Conservation (phyloP, 805 yeast genomes). For the Blastobotrys chiropterorum region DNA sequence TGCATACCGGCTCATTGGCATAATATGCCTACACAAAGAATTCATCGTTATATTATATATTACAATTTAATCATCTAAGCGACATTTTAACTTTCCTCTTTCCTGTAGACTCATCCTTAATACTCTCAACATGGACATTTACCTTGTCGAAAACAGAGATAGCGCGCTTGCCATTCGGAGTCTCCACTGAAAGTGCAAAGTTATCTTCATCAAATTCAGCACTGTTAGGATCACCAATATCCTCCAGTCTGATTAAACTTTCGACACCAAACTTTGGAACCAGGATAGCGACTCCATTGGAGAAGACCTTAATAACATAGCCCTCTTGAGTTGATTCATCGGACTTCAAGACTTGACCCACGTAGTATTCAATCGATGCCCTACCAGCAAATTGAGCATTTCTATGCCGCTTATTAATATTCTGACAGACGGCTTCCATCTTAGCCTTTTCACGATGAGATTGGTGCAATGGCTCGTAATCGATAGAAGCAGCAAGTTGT, state of each 20-base stretch:
- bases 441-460: conserved; percentile 82
- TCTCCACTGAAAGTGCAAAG: conserved; percentile 57
- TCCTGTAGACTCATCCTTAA: conserved; percentile 80
- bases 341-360: conserved; percentile 93
- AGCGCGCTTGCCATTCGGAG: too few relatives aligned
- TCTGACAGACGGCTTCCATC: conserved; percentile 82
- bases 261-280: conserved; percentile 97
- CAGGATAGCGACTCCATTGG: conserved; percentile 88
- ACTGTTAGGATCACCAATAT: conserved; percentile 55
- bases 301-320: conserved; percentile 83
- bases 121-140: conserved; percentile 72
- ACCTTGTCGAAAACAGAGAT: conserved; percentile 80
- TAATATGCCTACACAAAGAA: background rate
- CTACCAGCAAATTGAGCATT: conserved; percentile 99
- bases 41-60: background rate
- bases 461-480: conserved; percentile 76
- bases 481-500: conserved; percentile 97
- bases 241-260: conserved; percentile 79
- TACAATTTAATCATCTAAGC: conserved; percentile 12
- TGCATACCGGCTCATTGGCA: background rate
- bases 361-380: conserved; percentile 95
- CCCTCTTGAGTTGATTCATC: conserved; percentile 80
- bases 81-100: conserved; percentile 82
- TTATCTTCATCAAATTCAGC: conserved; percentile 69
- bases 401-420: conserved; percentile 89